phyloP scores from a whole-genome alignment of 345 rosid genomes.

The Ceriops decandra region DNA sequence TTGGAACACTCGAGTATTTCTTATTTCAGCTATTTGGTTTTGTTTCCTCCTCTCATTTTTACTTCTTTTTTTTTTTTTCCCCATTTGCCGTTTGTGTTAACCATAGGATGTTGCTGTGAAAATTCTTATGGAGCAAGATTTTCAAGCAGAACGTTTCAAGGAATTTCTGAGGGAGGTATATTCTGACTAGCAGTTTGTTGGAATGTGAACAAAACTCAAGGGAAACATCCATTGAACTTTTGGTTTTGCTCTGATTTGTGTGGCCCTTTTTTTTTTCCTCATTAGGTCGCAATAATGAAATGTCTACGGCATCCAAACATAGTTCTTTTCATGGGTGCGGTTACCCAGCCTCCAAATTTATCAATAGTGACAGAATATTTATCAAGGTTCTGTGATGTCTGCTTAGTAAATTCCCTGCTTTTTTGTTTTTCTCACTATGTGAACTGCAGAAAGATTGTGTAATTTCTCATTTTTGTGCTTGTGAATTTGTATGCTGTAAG shows the following conservation, averaged over 20 bases:
- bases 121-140: conserved; percentile 99
- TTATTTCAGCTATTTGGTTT: neutral
- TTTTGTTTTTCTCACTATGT: neutral
- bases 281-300: conserved; percentile 96
- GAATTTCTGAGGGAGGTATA: conserved; percentile 97
- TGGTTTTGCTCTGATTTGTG: conserved; percentile 10
- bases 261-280: conserved; percentile 5
- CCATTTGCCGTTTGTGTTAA: conserved; percentile 8
- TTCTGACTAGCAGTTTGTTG: conserved; percentile 4
- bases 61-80: neutral
- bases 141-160: conserved; percentile 73
- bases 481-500: neutral
- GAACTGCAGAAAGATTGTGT: neutral
- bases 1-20: no score
- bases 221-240: neutral
- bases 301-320: conserved; percentile 97
- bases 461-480: neutral
- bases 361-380: conserved; percentile 98
- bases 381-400: conserved; percentile 57
- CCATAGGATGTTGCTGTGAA: conserved; percentile 98
- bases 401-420: neutral
- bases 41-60: neutral
- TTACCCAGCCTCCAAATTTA: conserved; percentile 92
- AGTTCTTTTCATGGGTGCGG: conserved; percentile 99
- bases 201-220: conserved; percentile 1